Conservation (phyloP, 2,329 filamentous ascomycete genomes). For the Colletotrichum magnum region DNA sequence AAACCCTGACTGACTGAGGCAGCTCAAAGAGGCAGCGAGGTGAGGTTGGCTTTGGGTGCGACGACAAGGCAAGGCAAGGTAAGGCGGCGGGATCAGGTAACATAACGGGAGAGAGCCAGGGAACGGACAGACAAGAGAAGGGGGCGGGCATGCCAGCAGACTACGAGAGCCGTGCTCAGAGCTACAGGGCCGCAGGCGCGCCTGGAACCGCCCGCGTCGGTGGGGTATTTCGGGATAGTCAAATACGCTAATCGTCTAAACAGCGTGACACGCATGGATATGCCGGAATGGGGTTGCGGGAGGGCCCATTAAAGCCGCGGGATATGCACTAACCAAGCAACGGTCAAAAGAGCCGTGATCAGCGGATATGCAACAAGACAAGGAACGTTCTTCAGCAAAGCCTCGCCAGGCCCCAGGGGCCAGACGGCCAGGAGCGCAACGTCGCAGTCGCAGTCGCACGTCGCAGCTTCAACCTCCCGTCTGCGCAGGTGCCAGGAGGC, state of each 20-base stretch:
- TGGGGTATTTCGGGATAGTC: neutral
- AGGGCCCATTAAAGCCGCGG: conserved; percentile 27
- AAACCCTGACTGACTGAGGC: conserved; percentile 13
- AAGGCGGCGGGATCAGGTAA: conserved; percentile 1
- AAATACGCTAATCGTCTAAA: conserved; percentile 3
- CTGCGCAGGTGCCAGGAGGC: too few species aligned
- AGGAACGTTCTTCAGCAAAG: conserved; percentile 34
- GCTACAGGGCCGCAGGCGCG: conserved; percentile 18
- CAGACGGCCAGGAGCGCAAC: conserved; percentile 2
- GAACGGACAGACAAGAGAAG: conserved; percentile 15
- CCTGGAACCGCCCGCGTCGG: conserved; percentile 7
- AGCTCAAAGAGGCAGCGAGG: conserved; percentile 10
- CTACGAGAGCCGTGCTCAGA: conserved; percentile 3
- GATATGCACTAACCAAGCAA: conserved; percentile 23
- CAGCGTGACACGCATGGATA: conserved; percentile 18
- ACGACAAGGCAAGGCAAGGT: conserved; percentile 2
- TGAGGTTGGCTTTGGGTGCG: neutral
- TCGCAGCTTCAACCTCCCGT: neutral
- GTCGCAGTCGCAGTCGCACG: too few species aligned
- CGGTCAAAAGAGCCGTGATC: conserved; percentile 15
- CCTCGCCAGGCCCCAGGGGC: conserved; percentile 27
- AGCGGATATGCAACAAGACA: conserved; percentile 37
- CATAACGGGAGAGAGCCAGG: conserved; percentile 17
- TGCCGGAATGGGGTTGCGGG: conserved; percentile 26
- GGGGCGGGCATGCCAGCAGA: conserved; percentile 31